A percentile compares a stretch with the other conserved stretches of the same genome.
Evolutionary conservation across 1,284 basidiomycete genomes (phyloP).

Genomic region (Malassezia psittaci): DNA sequence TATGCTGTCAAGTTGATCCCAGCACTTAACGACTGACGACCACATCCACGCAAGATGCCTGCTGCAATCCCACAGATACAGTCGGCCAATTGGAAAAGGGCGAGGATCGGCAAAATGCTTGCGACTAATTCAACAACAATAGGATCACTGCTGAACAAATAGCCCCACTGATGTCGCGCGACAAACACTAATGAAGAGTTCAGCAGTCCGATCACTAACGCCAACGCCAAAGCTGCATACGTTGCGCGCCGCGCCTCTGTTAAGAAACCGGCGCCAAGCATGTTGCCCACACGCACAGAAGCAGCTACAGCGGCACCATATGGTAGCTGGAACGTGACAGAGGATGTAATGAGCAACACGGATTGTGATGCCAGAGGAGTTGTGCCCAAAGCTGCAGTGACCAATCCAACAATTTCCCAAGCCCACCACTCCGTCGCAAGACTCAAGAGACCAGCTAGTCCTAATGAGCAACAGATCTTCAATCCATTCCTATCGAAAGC

Average conservation of each 20-base stretch:
- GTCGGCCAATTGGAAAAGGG: constrained; percentile 61
- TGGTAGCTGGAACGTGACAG: constrained; percentile 74
- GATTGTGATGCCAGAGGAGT: constrained; percentile 57
- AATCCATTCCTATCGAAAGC: constrained; percentile 32
- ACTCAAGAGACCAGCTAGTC: constrained; percentile 54
- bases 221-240: constrained; percentile 32
- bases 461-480: constrained; percentile 25
- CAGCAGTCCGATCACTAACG: constrained; percentile 21
- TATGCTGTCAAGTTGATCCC: constrained; percentile 52
- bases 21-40: constrained; percentile 55
- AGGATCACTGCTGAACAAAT: constrained; percentile 75
- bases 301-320: constrained; percentile 69
- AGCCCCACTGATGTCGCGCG: constrained; percentile 66
- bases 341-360: constrained; percentile 60
- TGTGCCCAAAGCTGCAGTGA: constrained; percentile 44
- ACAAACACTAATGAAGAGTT: constrained; percentile 60
- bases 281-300: constrained; percentile 60
- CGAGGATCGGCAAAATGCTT: constrained; percentile 60
- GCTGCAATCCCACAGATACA: constrained; percentile 60
- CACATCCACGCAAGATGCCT: constrained; percentile 67
- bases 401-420: constrained; percentile 61
- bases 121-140: constrained; percentile 61
- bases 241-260: constrained; percentile 43
- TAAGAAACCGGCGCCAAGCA: constrained; percentile 51
- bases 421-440: constrained; percentile 79